phyloP scores from a whole-genome alignment of 306 rosid genomes.

The Corylus americana region DNA sequence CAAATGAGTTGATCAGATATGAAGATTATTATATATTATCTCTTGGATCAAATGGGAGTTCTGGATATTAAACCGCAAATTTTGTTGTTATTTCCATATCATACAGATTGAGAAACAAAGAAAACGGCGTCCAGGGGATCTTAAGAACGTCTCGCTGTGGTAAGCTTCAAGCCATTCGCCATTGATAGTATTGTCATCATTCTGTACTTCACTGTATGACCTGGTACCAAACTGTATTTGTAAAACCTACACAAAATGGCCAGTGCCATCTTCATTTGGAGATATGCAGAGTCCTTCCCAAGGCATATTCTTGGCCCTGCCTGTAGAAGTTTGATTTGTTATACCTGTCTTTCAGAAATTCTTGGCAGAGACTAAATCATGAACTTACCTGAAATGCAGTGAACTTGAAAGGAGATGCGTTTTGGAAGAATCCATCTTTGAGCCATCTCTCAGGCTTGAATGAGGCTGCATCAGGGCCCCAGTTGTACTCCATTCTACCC shows the following conservation, averaged over 20 bases:
- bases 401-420: constrained; percentile 88
- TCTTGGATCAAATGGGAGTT: neutral
- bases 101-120: neutral
- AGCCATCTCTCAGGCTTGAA: constrained; percentile 91
- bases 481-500: constrained; percentile 95
- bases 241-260: constrained; percentile 88
- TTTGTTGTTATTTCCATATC: neutral
- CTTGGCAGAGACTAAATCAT: neutral
- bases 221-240: constrained; percentile 69
- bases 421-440: constrained; percentile 59
- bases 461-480: constrained; percentile 83
- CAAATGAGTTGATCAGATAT: neutral
- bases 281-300: constrained; percentile 94
- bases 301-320: constrained; percentile 95
- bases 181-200: constrained; percentile 96
- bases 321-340: constrained; percentile 30
- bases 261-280: constrained; percentile 87
- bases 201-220: constrained; percentile 66
- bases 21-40: neutral
- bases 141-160: constrained; percentile 49
- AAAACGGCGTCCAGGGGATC: neutral
- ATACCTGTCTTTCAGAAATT: neutral
- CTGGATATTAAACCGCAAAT: neutral
- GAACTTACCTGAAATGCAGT: constrained; percentile 82
- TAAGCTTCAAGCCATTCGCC: constrained; percentile 84